Conservation (phyloP, 352 stramenopile species). For the Globisporangium yorkense region DNA sequence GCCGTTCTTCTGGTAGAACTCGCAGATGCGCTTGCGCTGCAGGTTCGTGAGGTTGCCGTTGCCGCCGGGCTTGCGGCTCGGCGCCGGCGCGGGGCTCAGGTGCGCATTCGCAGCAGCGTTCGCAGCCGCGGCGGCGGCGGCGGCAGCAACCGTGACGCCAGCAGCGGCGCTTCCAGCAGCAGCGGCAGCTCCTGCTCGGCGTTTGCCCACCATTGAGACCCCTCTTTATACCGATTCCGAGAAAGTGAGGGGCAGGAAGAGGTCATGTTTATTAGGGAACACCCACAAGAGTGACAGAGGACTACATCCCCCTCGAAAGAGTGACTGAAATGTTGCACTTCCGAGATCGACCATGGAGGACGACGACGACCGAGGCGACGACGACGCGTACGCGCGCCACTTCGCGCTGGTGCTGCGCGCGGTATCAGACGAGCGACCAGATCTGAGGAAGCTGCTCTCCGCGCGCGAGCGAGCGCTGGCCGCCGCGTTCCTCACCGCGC, state of each 20-base stretch:
- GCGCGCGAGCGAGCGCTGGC: conserved; percentile 33
- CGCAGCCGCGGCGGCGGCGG: conserved; percentile 15
- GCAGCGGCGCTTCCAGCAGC: neutral
- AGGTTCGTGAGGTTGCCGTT: conserved; percentile 83
- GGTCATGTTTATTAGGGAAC: no score
- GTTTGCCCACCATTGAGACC: neutral
- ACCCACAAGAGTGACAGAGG: no score
- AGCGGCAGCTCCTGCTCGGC: neutral
- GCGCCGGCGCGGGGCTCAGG: neutral
- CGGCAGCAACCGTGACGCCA: conserved; percentile 16
- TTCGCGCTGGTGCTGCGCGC: conserved; percentile 47
- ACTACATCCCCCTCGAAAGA: neutral
- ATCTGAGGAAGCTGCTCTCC: conserved; percentile 47
- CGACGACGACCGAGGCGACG: neutral
- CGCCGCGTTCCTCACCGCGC: conserved; percentile 34
- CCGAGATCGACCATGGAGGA: neutral
- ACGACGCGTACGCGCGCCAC: conserved; percentile 68
- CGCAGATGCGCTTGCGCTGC: conserved; percentile 80
- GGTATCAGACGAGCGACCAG: conserved; percentile 33
- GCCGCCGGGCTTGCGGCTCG: conserved; percentile 13
- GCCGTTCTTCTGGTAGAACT: conserved; percentile 76
- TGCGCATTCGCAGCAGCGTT: neutral
- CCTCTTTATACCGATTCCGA: neutral
- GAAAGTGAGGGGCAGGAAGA: neutral
- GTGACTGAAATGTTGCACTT: neutral